Evolutionary conservation across 345 rosid genomes (phyloP), one percentile per base, ranked within the genome.

Genomic region (Syzygium aqueum): DNA sequence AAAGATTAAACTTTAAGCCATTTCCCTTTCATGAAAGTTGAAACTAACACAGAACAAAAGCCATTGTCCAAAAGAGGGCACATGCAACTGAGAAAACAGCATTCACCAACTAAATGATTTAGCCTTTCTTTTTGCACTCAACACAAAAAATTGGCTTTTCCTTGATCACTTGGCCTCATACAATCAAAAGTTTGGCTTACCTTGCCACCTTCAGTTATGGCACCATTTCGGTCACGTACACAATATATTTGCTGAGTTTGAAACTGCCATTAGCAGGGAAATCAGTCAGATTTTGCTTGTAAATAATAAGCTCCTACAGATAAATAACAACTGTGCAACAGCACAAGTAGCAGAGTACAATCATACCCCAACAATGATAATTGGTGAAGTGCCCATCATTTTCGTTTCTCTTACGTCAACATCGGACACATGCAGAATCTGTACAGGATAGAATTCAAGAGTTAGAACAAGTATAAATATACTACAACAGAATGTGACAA

Each of bases 371-470:
- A 98, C 93, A 40, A 96, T 89, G 87, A 98, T 96, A 86, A 93
- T 85, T 1, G 99, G 99, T 16, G 94, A 91, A 77, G 88, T 93
- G 91, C 98, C 99, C 98, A 98, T 93, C 98, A 96, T 95, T 93
- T 96, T 98, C 83, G 93, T 96, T 88, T 98, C 98, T 88, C 92
- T 89, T 51, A 98, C 95, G 86, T 96, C 98, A 82, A 96, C 96
- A 1, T 96, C 99, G 51, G 98, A 96, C 88, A 96, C 87, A 90
- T 96, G 99, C 77, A 98, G 94, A 92, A 96, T 93, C 99, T 96
- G 94, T 88, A 89, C 16, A 3, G 25, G 8, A 80, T 23, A 21
- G 77, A 56, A 8, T 30, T 50, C 27, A 43, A 84, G n/a, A 63
- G 52, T 23, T 49, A 37, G n/a, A 30, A 51, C 80, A 11, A 59